Evolutionary conservation across 257 asterid genomes (phyloP), one percentile per base, ranked within the genome.

Genomic region (Solanum virginianum): DNA sequence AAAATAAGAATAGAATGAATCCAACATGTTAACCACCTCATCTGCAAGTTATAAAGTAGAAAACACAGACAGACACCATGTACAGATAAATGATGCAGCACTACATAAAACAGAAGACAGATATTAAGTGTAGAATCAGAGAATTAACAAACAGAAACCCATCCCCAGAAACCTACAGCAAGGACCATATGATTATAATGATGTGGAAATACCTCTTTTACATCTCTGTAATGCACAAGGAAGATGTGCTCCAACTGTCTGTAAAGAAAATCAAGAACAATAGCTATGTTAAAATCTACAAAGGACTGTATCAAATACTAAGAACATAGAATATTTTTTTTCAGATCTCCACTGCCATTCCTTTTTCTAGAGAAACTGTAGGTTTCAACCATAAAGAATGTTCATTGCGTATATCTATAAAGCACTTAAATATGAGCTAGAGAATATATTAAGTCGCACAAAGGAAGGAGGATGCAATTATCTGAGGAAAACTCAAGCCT

Each of bases 211-310:
- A 85, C 88, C 88, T 85, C 85, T 80, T 80, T 85, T 22, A 81
- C 82, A 80, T 85, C 88, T 81, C 88, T 68, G 55, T 81, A 85
- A 57, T 81, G 88, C 32, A 81, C 88, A 55, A 85, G 82, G 80
- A 85, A 66, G 45, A 85, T 81, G 82, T 56, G 83, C 85, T 85
- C 83, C 47, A 84, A 81, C 66, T 41, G 85, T 84, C 85, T 85
- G 85, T 55, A 51, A 60, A 80, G 39, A 54, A 53, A 60, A 77
- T 45, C 57, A 47, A 20, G 29, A 71, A 22, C 59, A 51, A 18
- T 13, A 29, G 47, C 74, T 24, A n/a, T 74, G 59, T 49, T 74
- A n/a, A 74, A 22, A 13, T n/a, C 59, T 47, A 47, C 80, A 43
- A 26, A 43, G 32, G 56, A 43, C 36, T 45, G 43, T 5, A 71